Conservation (phyloP, 176 grass and related monocot genomes). For the Triticum turgidum region DNA sequence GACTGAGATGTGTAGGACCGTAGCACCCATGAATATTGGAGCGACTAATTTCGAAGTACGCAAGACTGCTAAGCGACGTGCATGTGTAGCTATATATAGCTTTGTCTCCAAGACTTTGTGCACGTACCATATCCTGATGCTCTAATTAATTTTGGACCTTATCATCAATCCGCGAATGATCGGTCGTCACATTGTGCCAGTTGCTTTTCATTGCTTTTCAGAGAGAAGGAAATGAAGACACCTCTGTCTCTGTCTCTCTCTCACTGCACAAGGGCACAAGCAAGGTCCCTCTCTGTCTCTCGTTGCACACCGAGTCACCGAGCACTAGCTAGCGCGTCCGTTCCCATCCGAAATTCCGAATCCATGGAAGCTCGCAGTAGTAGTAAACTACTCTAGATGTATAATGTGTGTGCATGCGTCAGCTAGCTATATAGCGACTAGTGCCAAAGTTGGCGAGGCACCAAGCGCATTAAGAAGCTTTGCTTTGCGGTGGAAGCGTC, state of each 20-base stretch:
- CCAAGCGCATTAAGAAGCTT: neutral
- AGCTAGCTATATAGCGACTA: neutral
- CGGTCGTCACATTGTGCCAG: neutral
- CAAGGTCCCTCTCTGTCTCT: neutral
- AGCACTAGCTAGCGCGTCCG: slow-evolving; percentile 42
- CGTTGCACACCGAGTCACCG: slow-evolving; percentile 5
- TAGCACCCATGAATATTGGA: no score
- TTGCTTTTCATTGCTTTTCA: slow-evolving; percentile 11
- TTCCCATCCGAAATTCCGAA: slow-evolving; percentile 37
- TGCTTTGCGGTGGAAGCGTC: neutral
- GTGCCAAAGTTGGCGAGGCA: slow-evolving; percentile 7
- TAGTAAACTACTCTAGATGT: neutral
- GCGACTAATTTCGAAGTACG: no score
- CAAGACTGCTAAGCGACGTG: no score
- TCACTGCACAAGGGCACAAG: neutral
- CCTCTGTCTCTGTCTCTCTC: neutral
- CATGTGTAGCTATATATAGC: no score
- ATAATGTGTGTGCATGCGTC: neutral
- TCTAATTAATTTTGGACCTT: neutral
- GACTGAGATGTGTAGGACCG: no score
- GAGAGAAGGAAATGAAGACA: slow-evolving; percentile 15
- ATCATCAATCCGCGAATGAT: neutral
- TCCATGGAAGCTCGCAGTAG: neutral
- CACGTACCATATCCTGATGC: neutral
- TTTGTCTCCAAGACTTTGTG: no score